These are phyloP conservation scores for Nothopassalora personata DNA, from an alignment of 2,329 filamentous ascomycete genomes.

Conservation along the genomic window DNA sequence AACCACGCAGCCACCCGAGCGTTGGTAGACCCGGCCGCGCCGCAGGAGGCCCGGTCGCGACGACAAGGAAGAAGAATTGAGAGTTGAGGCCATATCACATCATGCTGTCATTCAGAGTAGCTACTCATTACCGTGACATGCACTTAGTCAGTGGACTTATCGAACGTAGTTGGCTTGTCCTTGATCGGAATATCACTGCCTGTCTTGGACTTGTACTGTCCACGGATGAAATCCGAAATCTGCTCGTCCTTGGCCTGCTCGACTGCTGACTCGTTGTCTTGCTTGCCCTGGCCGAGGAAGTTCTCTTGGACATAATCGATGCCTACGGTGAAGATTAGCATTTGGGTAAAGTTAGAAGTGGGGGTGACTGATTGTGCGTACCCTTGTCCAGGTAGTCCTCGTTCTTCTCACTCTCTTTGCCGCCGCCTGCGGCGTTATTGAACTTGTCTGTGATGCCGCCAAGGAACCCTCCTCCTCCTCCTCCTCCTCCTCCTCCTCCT, in stretches of 20 bases:
- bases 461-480: constrained; percentile 43
- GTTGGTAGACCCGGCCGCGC: neutral
- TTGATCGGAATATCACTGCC: constrained; percentile 65
- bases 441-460: constrained; percentile 64
- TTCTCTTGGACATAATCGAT: constrained; percentile 75
- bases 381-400: constrained; percentile 77
- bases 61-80: neutral
- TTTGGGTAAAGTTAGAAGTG: neutral
- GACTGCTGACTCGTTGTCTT: constrained; percentile 63
- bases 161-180: constrained; percentile 56
- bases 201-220: constrained; percentile 62
- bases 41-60: neutral
- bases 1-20: neutral
- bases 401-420: constrained; percentile 67
- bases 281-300: constrained; percentile 62
- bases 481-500: too few relatives aligned
- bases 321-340: constrained; percentile 42
- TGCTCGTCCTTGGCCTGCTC: constrained; percentile 82
- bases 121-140: neutral
- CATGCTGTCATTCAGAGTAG: neutral
- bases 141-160: constrained; percentile 16
- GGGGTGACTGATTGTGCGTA: constrained; percentile 32
- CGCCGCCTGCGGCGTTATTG: constrained; percentile 67
- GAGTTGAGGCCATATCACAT: neutral
- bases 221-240: constrained; percentile 67